Evolutionary conservation across 2,329 filamentous ascomycete genomes (phyloP).

Genomic region (Escovopsis sp.): DNA sequence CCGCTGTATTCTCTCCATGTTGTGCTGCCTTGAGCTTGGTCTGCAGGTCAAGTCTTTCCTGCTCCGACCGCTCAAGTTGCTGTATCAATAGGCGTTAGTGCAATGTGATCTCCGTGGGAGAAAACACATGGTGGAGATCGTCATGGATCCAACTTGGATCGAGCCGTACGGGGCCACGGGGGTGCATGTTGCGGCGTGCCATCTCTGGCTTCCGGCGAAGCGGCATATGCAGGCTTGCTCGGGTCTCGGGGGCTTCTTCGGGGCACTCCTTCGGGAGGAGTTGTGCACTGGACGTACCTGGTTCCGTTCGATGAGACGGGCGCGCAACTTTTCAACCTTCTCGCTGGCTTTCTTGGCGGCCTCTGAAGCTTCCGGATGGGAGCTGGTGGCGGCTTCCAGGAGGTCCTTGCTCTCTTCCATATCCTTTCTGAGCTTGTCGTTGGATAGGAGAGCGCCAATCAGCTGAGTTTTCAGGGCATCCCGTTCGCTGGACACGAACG

Average conservation of each 20-base stretch:
- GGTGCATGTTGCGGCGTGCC: neutral
- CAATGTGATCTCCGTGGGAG: neutral
- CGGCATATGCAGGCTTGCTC: neutral
- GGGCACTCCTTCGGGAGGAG: neutral
- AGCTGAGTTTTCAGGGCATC: constrained; percentile 46
- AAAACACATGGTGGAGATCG: neutral
- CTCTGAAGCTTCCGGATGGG: constrained; percentile 21
- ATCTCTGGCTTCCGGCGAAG: neutral
- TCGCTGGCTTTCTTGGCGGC: constrained; percentile 29
- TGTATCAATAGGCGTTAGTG: constrained; percentile 12
- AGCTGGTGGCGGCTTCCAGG: constrained; percentile 21
- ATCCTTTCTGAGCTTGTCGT: constrained; percentile 44
- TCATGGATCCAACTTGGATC: neutral
- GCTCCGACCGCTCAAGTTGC: constrained; percentile 45
- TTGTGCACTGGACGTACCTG: constrained; percentile 34
- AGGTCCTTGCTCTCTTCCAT: constrained; percentile 31
- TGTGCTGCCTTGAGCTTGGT: constrained; percentile 38
- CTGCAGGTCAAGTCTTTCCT: constrained; percentile 41
- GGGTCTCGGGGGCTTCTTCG: constrained; percentile 3
- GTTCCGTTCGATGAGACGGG: constrained; percentile 39
- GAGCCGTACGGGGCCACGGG: neutral
- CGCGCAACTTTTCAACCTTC: constrained; percentile 43
- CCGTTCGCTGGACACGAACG: constrained; percentile 33
- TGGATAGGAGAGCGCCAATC: constrained; percentile 43
- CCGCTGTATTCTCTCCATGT: constrained; percentile 31